phyloP scores from a whole-genome alignment of 2,329 filamentous ascomycete species.

The Orbilia brochopaga region DNA sequence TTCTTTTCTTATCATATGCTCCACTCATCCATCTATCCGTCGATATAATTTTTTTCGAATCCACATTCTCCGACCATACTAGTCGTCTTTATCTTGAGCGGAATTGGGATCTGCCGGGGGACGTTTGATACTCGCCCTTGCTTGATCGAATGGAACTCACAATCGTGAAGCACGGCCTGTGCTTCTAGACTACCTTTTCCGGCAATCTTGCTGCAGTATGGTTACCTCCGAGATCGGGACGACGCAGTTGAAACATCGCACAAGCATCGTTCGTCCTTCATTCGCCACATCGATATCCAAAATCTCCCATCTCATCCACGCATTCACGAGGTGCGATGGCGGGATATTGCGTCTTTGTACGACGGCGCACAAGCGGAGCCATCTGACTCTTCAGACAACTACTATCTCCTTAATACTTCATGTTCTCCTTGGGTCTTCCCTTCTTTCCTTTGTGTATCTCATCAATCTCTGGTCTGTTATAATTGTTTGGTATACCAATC shows the following conservation, averaged over 20 bases:
- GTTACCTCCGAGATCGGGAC: conserved; percentile 9
- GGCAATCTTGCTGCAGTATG: conserved; percentile 6
- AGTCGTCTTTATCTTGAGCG: background rate
- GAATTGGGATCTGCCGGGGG: background rate
- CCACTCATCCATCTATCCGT: background rate
- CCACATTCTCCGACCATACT: conserved; percentile 2
- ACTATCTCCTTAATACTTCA: background rate
- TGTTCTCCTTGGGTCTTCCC: background rate
- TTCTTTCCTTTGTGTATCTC: background rate
- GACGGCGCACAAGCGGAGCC: background rate
- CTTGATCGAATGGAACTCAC: background rate
- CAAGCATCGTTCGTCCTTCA: background rate
- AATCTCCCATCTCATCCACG: conserved; percentile 1
- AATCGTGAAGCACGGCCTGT: conserved; percentile 19
- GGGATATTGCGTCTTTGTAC: conserved; percentile 3
- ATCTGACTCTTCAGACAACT: background rate
- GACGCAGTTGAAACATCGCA: conserved; percentile 29
- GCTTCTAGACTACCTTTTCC: conserved; percentile 30
- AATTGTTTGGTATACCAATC: background rate
- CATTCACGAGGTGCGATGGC: background rate
- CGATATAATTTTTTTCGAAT: background rate
- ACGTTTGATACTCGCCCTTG: conserved; percentile 6
- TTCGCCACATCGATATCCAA: background rate
- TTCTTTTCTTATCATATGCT: background rate
- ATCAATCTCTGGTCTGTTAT: background rate